phyloP scores from a whole-genome alignment of 73 alveolate species.

The Paramecium primaurelia region DNA sequence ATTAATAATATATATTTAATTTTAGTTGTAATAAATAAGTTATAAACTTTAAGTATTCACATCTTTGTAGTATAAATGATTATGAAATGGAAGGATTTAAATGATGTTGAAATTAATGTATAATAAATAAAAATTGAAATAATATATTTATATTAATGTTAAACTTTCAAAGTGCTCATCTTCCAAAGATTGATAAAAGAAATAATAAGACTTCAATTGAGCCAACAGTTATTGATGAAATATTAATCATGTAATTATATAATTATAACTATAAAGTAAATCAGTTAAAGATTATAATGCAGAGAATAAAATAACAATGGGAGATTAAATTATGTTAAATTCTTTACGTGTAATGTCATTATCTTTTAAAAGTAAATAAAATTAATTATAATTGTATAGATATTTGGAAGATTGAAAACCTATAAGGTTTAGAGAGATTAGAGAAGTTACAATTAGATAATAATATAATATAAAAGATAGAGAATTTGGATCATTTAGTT shows the following conservation, averaged over 20 bases:
- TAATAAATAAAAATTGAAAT: background rate
- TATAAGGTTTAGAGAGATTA: conserved; percentile 71
- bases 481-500: conserved; percentile 81
- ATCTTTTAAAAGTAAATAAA: conserved; percentile 45
- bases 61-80: background rate
- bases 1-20: background rate
- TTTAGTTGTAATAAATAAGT: background rate
- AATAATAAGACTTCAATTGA: conserved; percentile 22
- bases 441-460: conserved; percentile 79
- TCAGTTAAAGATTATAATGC: conserved; percentile 48
- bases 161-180: conserved; percentile 28
- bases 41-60: background rate
- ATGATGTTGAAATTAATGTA: background rate
- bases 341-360: conserved; percentile 28
- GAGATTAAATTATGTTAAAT: conserved; percentile 43
- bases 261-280: background rate
- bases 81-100: background rate
- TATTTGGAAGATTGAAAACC: conserved; percentile 77
- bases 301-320: conserved; percentile 44
- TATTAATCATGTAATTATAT: background rate
- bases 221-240: conserved; percentile 43
- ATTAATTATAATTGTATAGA: conserved; percentile 20
- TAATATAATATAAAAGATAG: conserved; percentile 79
- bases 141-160: background rate
- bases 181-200: conserved; percentile 24